Evolutionary conservation across 768 basidiomycete genomes (phyloP), one percentile per base, ranked within the genome.

Genomic region (Lactarius psammicola): DNA sequence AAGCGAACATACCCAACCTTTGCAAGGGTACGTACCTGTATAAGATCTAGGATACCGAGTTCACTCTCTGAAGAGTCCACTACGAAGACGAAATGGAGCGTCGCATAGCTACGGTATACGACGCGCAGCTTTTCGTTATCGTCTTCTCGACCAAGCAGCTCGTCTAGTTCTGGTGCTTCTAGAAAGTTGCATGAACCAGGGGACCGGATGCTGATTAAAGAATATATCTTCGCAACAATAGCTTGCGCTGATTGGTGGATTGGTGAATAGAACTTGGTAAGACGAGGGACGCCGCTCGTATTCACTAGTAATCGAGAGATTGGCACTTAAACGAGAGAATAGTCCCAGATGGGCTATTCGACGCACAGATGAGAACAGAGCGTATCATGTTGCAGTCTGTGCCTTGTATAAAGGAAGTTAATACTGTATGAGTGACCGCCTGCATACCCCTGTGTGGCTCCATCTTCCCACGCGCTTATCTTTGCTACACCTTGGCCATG

Each of bases 61-160:
- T 98, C 97, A 72, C 95, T 98, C 79, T 99, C 97, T 20, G 93
- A 91, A 31, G 88, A 87, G 73, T 98, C 96, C 6, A 98, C 95
- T 6, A 98, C 93, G 75, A 98, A 95, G 15, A 96, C 94, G 73
- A 99, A 98, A 77, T 93, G 94, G 44, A 99, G 82, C 2, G 96
- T 98, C 4, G 96, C 96, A 75, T 98, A 98, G 76, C 87, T 94
- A 59, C 96, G 81, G 76, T 98, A 98, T 36, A 98, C 94, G 49
- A 98, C 92, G 65, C 91, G 82, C 81, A 92, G 87, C 74, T 84
- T 81, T 70, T 89, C 79, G 36, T 79, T 78, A 58, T 81, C 80
- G 36, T 78, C 81, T 62, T 76, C 74, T 55, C 75, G 78, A 3
- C 86, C 87, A 51, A 92, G 81, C 71, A 89, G 87, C 15, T 84